phyloP scores from a whole-genome alignment of 805 yeast species.

The Cyberlindnera mississippiensis region DNA sequence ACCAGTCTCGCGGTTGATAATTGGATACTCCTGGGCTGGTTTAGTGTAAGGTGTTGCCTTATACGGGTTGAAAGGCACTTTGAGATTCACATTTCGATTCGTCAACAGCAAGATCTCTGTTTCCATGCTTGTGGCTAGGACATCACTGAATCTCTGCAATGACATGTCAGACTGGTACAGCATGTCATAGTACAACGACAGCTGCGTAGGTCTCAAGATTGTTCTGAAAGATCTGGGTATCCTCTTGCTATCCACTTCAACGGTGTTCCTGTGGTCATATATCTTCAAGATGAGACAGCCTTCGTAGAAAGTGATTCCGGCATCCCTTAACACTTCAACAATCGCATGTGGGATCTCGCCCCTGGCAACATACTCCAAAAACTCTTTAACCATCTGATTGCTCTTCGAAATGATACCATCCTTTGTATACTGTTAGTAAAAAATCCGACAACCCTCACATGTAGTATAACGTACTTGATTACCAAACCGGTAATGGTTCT shows the following conservation, averaged over 20 bases:
- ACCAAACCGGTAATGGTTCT: conserved; percentile 87
- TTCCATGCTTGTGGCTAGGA: conserved; percentile 76
- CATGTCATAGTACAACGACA: conserved; percentile 80
- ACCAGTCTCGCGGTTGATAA: conserved; percentile 31
- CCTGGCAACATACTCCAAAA: conserved; percentile 70
- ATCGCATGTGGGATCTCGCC: conserved; percentile 88
- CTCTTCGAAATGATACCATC: conserved; percentile 83
- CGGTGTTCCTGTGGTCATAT: conserved; percentile 71
- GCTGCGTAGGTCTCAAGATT: conserved; percentile 72
- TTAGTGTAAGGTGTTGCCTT: conserved; percentile 35
- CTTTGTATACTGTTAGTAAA: conserved; percentile 7
- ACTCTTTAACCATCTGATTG: conserved; percentile 74
- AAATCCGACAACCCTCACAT: too few relatives aligned
- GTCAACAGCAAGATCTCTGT: conserved; percentile 80
- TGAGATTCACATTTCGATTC: conserved; percentile 69
- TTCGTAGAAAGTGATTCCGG: conserved; percentile 79
- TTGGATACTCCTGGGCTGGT: conserved; percentile 47
- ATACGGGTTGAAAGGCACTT: conserved; percentile 72
- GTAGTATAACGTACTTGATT: conserved; percentile 42
- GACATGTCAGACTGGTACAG: conserved; percentile 80
- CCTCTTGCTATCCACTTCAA: conserved; percentile 15
- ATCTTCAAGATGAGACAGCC: conserved; percentile 85
- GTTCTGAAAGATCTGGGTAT: conserved; percentile 72
- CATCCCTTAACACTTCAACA: conserved; percentile 84
- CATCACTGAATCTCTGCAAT: conserved; percentile 64